A percentile compares a stretch with the other conserved stretches of the same genome.
Evolutionary conservation across 2,329 filamentous ascomycete genomes (phyloP).

Genomic region (Aspergillus pseudoterreus): DNA sequence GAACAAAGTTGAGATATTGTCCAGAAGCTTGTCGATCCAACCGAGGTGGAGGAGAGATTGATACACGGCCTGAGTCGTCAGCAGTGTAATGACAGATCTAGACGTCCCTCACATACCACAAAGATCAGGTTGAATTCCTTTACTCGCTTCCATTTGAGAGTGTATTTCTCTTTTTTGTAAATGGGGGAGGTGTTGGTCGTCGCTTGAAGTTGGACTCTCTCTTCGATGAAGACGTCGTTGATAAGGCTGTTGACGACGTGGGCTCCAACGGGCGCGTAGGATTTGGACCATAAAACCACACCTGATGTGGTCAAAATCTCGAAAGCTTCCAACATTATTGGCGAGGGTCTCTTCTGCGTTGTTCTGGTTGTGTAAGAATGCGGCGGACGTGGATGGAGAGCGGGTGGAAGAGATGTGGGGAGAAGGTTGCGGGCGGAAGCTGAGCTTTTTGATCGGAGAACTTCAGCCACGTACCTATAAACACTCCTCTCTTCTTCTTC

Average conservation of each 20-base stretch:
- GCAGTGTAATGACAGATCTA: neutral
- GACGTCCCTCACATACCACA: constrained; percentile 59
- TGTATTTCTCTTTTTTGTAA: constrained; percentile 91
- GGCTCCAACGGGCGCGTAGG: constrained; percentile 73
- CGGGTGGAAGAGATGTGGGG: constrained; percentile 12
- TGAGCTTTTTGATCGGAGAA: constrained; percentile 18
- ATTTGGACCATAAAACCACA: constrained; percentile 93
- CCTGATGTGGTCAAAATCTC: constrained; percentile 95
- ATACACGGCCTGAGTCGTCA: constrained; percentile 72
- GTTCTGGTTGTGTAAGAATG: constrained; percentile 1
- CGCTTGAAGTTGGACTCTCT: constrained; percentile 64
- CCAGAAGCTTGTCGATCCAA: constrained; percentile 95
- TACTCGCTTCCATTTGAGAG: constrained; percentile 84
- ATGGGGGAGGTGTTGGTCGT: constrained; percentile 62
- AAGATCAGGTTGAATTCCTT: constrained; percentile 96
- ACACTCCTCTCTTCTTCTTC: neutral
- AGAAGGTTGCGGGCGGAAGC: constrained; percentile 19
- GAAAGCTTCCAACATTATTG: constrained; percentile 84
- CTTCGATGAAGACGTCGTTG: constrained; percentile 95
- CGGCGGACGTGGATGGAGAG: constrained; percentile 2
- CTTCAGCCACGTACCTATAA: constrained; percentile 32
- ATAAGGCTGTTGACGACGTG: constrained; percentile 92
- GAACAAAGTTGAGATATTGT: constrained; percentile 91
- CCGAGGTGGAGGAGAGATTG: constrained; percentile 90
- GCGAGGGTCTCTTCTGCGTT: neutral